phyloP scores from a whole-genome alignment of 179 eudicot species.

The Nepenthes alata region DNA sequence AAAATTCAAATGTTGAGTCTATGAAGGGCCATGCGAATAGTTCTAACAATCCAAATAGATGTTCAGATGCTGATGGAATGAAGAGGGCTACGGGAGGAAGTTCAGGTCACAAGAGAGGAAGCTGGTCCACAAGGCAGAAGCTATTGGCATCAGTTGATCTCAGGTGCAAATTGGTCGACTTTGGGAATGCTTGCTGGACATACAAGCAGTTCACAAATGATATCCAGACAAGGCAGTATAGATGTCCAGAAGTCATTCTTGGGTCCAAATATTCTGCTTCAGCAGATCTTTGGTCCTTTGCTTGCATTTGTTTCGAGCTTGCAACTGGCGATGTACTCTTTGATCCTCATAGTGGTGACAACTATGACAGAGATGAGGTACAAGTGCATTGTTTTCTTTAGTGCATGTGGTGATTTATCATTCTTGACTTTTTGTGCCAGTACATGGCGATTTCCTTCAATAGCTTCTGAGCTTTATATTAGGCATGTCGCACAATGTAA shows the following conservation, averaged over 20 bases:
- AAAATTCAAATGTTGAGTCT: conserved; percentile 13
- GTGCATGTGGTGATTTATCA: neutral
- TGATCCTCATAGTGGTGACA: conserved; percentile 93
- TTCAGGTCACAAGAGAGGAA: conserved; percentile 46
- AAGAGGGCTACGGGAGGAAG: conserved; percentile 13
- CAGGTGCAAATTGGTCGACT: conserved; percentile 86
- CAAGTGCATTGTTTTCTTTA: conserved; percentile 4
- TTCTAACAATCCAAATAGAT: conserved; percentile 28
- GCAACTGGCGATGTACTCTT: conserved; percentile 94
- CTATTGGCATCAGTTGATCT: conserved; percentile 63
- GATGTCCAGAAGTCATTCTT: conserved; percentile 89
- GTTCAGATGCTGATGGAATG: conserved; percentile 30
- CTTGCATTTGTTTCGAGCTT: conserved; percentile 98
- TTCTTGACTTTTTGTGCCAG: neutral
- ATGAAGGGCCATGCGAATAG: conserved; percentile 15
- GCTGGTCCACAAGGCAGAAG: conserved; percentile 52
- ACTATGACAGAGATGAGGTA: conserved; percentile 92
- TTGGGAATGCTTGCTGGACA: conserved; percentile 98
- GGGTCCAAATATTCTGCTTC: conserved; percentile 87
- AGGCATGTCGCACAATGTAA: no score
- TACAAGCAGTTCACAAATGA: conserved; percentile 86
- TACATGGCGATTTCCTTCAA: neutral
- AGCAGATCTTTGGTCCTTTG: conserved; percentile 94
- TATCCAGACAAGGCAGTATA: conserved; percentile 90
- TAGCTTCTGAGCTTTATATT: neutral